Conservation (phyloP, 257 asterid genomes). For the Penstemon davidsonii region DNA sequence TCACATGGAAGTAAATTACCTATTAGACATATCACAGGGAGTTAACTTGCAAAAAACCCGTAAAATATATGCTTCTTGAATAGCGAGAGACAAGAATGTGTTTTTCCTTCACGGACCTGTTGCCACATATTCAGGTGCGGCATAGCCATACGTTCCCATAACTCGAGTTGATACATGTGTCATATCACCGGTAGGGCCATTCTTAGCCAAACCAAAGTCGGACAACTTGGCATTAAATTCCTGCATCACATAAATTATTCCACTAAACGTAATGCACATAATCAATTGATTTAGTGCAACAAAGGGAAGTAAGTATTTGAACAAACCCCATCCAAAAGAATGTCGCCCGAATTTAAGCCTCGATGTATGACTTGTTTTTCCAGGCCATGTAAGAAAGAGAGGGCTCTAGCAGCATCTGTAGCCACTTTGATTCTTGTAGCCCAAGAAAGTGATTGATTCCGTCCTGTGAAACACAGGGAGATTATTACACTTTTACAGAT, state of each 20-base stretch:
- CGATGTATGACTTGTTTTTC: constrained; percentile 50
- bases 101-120: not conserved
- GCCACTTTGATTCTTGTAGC: constrained; percentile 57
- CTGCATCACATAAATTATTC: constrained; percentile 29
- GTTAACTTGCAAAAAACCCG: no score
- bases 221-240: constrained; percentile 59
- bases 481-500: no score
- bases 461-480: constrained; percentile 36
- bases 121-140: not conserved
- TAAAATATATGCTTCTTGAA: constrained; percentile 1
- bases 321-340: constrained; percentile 53
- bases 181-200: constrained; percentile 50
- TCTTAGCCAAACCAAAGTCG: constrained; percentile 45
- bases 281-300: not conserved
- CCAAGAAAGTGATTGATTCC: constrained; percentile 49
- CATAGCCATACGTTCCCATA: constrained; percentile 31
- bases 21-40: no score
- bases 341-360: constrained; percentile 37
- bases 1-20: no score
- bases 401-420: constrained; percentile 58
- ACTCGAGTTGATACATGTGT: constrained; percentile 52
- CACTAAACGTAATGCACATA: not conserved
- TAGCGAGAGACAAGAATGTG: not conserved
- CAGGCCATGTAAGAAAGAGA: constrained; percentile 52
- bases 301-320: not conserved